These are phyloP conservation scores for Uromyces viciae-fabae DNA, from an alignment of 1,284 basidiomycete species.

Conservation along the genomic window DNA sequence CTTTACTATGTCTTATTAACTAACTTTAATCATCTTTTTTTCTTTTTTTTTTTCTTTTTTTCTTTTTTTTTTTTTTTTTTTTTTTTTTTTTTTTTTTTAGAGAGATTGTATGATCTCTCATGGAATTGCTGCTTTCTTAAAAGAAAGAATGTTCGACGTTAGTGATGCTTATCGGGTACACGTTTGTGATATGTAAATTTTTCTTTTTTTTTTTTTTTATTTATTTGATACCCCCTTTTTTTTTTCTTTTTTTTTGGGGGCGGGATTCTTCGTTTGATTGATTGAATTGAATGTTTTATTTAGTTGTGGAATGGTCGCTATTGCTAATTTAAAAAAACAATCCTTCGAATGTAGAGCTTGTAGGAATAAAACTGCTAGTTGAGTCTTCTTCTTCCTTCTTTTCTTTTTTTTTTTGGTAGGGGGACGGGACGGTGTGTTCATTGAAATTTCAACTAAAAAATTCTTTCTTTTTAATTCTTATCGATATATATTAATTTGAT, in stretches of 20 bases:
- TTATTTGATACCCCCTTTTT: background rate
- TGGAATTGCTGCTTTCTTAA: conserved; percentile 95
- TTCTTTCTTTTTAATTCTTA: background rate
- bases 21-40: too few species aligned
- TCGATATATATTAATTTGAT: too few species aligned
- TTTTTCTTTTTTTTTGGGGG: conserved; percentile 29
- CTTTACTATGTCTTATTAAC: too few species aligned
- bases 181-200: conserved; percentile 85
- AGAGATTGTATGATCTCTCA: conserved; percentile 99
- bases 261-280: background rate
- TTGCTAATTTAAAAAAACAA: conserved; percentile 73
- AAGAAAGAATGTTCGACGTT: conserved; percentile 61
- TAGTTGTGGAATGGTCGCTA: conserved; percentile 88
- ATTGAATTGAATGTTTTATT: background rate
- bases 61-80: background rate
- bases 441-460: background rate
- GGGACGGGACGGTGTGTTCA: background rate
- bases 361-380: conserved; percentile 89
- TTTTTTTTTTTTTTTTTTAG: conserved; percentile 44
- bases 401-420: conserved; percentile 60
- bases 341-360: conserved; percentile 72
- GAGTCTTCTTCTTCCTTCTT: conserved; percentile 86
- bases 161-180: conserved; percentile 94
- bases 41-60: background rate
- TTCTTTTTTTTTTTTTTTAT: conserved; percentile 10